Evolutionary conservation across 1,284 basidiomycete species (phyloP).

Genomic region (Sanghuangporus sanghuang): DNA sequence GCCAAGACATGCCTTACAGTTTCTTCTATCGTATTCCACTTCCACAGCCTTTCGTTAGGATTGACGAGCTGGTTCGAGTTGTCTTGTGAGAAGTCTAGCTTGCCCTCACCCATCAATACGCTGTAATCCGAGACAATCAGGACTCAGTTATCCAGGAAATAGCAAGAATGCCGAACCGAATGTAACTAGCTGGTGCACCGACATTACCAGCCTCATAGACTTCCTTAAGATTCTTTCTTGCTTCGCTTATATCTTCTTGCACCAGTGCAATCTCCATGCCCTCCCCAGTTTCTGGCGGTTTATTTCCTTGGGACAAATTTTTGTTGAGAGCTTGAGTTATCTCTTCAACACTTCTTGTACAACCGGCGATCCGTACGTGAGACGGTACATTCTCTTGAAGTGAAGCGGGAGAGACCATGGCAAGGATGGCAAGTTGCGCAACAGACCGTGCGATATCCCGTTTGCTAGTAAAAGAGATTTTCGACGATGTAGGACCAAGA

Average conservation of each 20-base stretch:
- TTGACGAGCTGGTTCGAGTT: conserved; percentile 29
- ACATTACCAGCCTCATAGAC: conserved; percentile 14
- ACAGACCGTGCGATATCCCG: conserved; percentile 25
- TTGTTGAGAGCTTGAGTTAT: conserved; percentile 18
- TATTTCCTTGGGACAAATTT: conserved; percentile 19
- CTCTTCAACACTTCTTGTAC: conserved; percentile 14
- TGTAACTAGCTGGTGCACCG: conserved; percentile 4
- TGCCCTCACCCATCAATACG: conserved; percentile 24
- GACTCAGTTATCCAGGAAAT: not conserved
- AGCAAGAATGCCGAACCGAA: conserved; percentile 11
- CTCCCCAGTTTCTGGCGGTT: not conserved
- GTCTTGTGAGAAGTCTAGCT: conserved; percentile 23
- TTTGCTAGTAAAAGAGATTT: conserved; percentile 23
- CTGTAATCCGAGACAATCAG: conserved; percentile 18
- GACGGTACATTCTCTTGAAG: conserved; percentile 22
- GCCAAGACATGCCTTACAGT: not conserved
- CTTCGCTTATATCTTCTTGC: conserved; percentile 15
- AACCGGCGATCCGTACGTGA: conserved; percentile 23
- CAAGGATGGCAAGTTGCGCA: conserved; percentile 25
- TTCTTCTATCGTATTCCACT: conserved; percentile 27
- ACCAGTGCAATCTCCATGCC: not conserved
- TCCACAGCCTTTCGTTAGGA: conserved; percentile 25
- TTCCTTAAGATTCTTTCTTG: conserved; percentile 17
- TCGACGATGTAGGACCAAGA: conserved; percentile 21
- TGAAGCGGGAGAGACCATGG: conserved; percentile 21